Conservation (phyloP, 768 basidiomycete species). For the Rhizopogon sp. region DNA sequence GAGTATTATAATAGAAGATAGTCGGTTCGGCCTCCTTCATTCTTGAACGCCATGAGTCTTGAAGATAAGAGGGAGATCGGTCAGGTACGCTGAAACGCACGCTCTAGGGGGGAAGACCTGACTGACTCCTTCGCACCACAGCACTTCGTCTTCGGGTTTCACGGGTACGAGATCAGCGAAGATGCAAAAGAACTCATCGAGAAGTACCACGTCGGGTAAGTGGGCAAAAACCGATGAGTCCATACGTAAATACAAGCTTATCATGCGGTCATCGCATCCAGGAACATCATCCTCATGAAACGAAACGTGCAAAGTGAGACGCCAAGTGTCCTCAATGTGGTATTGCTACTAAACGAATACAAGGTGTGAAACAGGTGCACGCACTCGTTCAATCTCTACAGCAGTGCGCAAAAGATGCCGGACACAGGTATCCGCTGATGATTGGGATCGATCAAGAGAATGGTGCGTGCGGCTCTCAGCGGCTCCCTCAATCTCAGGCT, state of each 20-base stretch:
- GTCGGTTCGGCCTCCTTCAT: not conserved
- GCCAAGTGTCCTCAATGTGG: not conserved
- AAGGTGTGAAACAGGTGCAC: slow-evolving; percentile 49
- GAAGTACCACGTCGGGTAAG: slow-evolving; percentile 56
- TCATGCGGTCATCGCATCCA: slow-evolving; percentile 4
- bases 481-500: not conserved
- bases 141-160: slow-evolving; percentile 74
- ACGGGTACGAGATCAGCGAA: slow-evolving; percentile 46
- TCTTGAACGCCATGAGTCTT: slow-evolving; percentile 12
- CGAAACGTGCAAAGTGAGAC: slow-evolving; percentile 53
- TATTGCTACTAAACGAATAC: not conserved
- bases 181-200: slow-evolving; percentile 52
- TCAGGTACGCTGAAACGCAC: slow-evolving; percentile 29
- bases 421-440: slow-evolving; percentile 52
- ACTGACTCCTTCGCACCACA: slow-evolving; percentile 16
- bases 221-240: not conserved
- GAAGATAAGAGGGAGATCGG: slow-evolving; percentile 40
- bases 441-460: slow-evolving; percentile 76
- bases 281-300: slow-evolving; percentile 64
- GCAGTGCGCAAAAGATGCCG: slow-evolving; percentile 47
- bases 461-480: slow-evolving; percentile 36
- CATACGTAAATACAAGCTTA: not conserved
- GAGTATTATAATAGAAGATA: no score
- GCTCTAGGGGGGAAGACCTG: not conserved
- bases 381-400: slow-evolving; percentile 47